Percentiles rank a stretch among this genome's conserved stretches.
Evolutionary conservation across 352 stramenopile genomes (phyloP).

Genomic region (Phytophthora nicotianae): DNA sequence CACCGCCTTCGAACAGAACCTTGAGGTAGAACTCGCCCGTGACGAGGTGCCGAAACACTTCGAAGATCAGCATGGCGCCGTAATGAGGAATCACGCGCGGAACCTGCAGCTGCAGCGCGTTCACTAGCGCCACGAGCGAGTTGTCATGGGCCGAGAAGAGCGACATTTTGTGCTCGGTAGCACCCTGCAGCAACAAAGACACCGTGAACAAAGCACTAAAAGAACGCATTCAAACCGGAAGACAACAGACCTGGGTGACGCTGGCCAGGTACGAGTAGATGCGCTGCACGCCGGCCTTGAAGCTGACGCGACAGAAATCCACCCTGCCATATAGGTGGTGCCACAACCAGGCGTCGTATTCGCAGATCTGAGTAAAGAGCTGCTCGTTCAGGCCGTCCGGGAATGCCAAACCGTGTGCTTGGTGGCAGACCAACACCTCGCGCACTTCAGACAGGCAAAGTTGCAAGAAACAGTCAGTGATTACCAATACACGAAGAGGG

Average conservation of each 20-base stretch:
- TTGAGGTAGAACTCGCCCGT: conserved; percentile 53
- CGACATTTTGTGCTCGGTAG: conserved; percentile 55
- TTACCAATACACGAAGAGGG: background rate
- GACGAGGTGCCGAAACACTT: conserved; percentile 57
- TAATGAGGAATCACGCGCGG: conserved; percentile 64
- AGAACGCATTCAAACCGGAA: background rate
- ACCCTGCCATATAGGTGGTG: conserved; percentile 72
- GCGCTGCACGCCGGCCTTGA: conserved; percentile 54
- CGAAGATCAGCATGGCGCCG: conserved; percentile 77
- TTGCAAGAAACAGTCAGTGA: conserved; percentile 8
- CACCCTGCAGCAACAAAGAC: conserved; percentile 13
- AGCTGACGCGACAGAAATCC: conserved; percentile 68
- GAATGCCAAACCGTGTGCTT: conserved; percentile 64
- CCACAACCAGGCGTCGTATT: conserved; percentile 81
- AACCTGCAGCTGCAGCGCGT: conserved; percentile 64
- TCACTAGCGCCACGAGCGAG: conserved; percentile 73
- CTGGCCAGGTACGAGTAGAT: conserved; percentile 57
- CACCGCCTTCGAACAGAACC: conserved; percentile 58
- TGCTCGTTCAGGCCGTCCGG: conserved; percentile 58
- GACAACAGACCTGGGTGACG: conserved; percentile 44
- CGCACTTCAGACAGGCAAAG: conserved; percentile 47
- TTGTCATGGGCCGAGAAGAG: conserved; percentile 85
- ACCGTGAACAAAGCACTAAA: background rate
- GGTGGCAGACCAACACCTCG: conserved; percentile 70
- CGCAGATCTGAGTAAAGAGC: conserved; percentile 64